Percentiles rank a stretch among this genome's conserved stretches.
Conservation (phyloP, 2,329 filamentous ascomycete genomes). For the Fusarium sp. region DNA sequence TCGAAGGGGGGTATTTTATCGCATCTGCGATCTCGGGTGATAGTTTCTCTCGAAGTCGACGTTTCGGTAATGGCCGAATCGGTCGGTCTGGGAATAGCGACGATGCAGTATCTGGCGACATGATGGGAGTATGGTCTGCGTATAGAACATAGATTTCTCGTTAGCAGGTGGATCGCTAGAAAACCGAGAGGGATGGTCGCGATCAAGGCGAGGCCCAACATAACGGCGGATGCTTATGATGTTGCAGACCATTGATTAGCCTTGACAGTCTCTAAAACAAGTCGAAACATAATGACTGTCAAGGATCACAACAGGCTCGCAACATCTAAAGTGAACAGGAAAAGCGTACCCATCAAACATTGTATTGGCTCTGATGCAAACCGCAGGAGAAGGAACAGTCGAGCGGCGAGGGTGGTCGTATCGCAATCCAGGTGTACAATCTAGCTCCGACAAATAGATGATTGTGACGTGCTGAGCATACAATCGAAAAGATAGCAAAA, state of each 20-base stretch:
- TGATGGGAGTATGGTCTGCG: slow-evolving; percentile 61
- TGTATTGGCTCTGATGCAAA: slow-evolving; percentile 40
- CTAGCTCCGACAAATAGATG: slow-evolving; percentile 20
- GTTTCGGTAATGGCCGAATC: slow-evolving; percentile 91
- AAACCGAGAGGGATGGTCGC: slow-evolving; percentile 25
- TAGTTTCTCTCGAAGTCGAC: slow-evolving; percentile 86
- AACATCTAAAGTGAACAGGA: slow-evolving; percentile 18
- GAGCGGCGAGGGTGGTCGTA: slow-evolving; percentile 19
- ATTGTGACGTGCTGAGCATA: slow-evolving; percentile 21
- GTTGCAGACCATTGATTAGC: slow-evolving; percentile 7
- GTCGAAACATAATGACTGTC: slow-evolving; percentile 5
- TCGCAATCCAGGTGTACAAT: slow-evolving; percentile 13
- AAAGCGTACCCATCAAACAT: slow-evolving; percentile 58
- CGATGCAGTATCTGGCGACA: slow-evolving; percentile 81
- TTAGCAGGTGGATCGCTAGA: slow-evolving; percentile 46
- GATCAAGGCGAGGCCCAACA: slow-evolving; percentile 26
- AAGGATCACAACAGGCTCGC: slow-evolving; percentile 6
- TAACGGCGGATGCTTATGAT: slow-evolving; percentile 9
- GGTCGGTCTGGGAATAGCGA: slow-evolving; percentile 88
- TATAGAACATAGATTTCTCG: slow-evolving; percentile 27
- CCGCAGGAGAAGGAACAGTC: slow-evolving; percentile 39
- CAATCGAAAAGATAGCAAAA: slow-evolving; percentile 27
- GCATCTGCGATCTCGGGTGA: slow-evolving; percentile 85
- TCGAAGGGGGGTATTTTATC: slow-evolving; percentile 83
- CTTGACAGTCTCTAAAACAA: slow-evolving; percentile 3